Evolutionary conservation across 495 filamentous ascomycete genomes (phyloP).

Genomic region (Extremus antarcticus): DNA sequence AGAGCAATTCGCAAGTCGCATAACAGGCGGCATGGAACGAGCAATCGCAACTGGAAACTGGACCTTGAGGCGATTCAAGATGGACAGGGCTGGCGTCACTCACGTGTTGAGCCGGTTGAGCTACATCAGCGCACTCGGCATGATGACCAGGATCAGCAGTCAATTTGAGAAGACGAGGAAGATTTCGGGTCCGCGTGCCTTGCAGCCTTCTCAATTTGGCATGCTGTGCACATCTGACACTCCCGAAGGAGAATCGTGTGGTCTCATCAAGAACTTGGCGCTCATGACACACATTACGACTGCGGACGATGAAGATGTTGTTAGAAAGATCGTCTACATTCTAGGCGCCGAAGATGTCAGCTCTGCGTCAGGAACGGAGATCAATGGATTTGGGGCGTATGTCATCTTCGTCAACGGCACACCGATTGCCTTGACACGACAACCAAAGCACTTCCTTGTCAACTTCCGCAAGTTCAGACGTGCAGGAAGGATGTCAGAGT

Average conservation of each 20-base stretch:
- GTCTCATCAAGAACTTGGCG: conserved; percentile 94
- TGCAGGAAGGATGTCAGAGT: conserved; percentile 81
- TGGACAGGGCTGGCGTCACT: conserved; percentile 94
- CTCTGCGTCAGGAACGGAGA: conserved; percentile 62
- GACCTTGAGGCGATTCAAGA: conserved; percentile 93
- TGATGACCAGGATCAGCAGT: conserved; percentile 98
- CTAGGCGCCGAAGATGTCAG: conserved; percentile 70
- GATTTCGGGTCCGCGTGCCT: conserved; percentile 82
- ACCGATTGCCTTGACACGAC: conserved; percentile 68
- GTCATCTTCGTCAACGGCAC: conserved; percentile 94
- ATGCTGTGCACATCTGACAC: conserved; percentile 97
- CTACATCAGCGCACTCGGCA: conserved; percentile 95
- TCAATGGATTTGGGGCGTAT: conserved; percentile 73
- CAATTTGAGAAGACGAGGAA: conserved; percentile 98
- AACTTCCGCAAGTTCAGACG: conserved; percentile 75
- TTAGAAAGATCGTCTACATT: conserved; percentile 67
- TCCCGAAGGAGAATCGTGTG: conserved; percentile 95
- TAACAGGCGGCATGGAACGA: conserved; percentile 82
- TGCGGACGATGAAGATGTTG: conserved; percentile 79
- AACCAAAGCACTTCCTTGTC: conserved; percentile 72
- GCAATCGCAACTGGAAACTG: conserved; percentile 96
- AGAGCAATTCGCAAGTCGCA: conserved; percentile 62
- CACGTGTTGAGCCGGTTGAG: conserved; percentile 91
- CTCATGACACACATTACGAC: conserved; percentile 99
- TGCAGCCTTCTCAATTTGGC: conserved; percentile 95